phyloP scores from a whole-genome alignment of 1,284 basidiomycete genomes.

The Quambalaria eucalypti region DNA sequence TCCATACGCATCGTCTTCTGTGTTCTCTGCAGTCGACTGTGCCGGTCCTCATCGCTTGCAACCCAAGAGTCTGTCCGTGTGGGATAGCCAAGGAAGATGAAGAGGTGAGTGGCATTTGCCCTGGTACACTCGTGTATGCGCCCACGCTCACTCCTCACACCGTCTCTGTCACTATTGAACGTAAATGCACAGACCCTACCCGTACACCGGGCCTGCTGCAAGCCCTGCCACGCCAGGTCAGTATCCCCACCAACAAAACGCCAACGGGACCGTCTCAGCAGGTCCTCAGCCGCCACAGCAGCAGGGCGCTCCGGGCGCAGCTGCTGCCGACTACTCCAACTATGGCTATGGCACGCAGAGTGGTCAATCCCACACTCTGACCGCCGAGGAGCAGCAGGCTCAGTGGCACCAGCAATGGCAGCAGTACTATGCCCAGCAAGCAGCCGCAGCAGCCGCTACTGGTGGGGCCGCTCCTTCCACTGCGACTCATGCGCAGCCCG shows the following conservation, averaged over 20 bases:
- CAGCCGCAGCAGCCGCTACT: slow-evolving; percentile 6
- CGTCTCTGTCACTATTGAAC: not conserved
- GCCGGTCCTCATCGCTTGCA: no score
- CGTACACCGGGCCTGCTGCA: slow-evolving; percentile 4
- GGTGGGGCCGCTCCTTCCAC: slow-evolving; percentile 3
- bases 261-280: not conserved
- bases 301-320: not conserved
- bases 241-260: not conserved
- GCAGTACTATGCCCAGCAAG: slow-evolving; percentile 22
- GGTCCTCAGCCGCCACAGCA: not conserved
- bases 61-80: no score
- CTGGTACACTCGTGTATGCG: not conserved
- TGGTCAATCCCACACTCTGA: not conserved
- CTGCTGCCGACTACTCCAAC: slow-evolving; percentile 20
- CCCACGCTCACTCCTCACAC: not conserved
- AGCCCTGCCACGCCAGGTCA: not conserved
- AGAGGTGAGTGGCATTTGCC: not conserved
- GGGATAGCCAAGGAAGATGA: not conserved
- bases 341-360: slow-evolving; percentile 25
- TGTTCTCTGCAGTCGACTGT: no score
- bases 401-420: slow-evolving; percentile 32
- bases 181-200: slow-evolving; percentile 6
- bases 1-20: no score
- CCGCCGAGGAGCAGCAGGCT: slow-evolving; percentile 13
- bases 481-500: no score